These are phyloP conservation scores for Quercus cerris DNA, from an alignment of 306 rosid genomes.

Conservation along the genomic window DNA sequence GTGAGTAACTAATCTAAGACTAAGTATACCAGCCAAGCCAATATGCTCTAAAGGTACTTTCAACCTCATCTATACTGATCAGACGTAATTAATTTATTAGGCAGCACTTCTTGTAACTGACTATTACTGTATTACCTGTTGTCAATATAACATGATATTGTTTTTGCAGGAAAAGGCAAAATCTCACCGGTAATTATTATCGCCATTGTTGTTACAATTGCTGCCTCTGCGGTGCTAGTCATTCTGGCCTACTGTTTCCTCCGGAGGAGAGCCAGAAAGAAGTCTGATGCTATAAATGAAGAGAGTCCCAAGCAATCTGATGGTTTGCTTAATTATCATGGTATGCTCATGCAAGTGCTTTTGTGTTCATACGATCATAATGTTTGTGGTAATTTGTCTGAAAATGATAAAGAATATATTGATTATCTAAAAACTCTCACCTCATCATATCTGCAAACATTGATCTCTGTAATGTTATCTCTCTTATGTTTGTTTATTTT, in stretches of 20 bases:
- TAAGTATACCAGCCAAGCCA: no score
- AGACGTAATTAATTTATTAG: no score
- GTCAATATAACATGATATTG: not conserved
- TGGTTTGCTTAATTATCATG: not conserved
- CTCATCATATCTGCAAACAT: constrained; percentile 21
- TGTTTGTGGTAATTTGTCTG: no score
- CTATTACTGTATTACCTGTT: no score
- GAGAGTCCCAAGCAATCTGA: constrained; percentile 10
- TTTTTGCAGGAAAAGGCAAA: constrained; percentile 21
- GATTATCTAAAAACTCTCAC: not conserved
- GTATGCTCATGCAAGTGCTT: not conserved
- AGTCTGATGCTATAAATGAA: not conserved
- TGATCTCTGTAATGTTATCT: constrained; percentile 39
- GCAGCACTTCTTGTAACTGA: no score
- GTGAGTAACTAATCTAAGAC: no score
- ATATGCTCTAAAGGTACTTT: no score
- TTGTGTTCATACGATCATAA: constrained; percentile 38
- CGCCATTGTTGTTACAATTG: constrained; percentile 24
- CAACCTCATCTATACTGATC: no score
- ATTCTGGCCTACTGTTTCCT: constrained; percentile 6
- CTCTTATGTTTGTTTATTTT: not conserved
- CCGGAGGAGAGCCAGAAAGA: constrained; percentile 6
- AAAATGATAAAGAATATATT: no score
- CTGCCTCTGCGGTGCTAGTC: not conserved
- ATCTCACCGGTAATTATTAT: not conserved